Conservation (phyloP, 306 rosid species). For the Pyrus bretschneideri region DNA sequence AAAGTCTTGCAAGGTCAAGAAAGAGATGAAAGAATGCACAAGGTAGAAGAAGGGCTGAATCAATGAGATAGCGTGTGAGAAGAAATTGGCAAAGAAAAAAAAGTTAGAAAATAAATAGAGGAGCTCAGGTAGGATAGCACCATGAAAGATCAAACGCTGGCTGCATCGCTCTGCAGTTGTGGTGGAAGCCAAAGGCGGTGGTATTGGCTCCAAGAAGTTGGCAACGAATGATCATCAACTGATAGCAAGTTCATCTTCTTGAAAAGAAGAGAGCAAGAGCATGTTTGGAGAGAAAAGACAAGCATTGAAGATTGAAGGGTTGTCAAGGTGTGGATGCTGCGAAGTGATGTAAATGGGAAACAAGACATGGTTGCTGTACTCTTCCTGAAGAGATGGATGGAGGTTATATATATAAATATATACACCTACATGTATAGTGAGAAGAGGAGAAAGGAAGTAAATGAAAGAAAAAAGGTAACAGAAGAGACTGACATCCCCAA, state of each 20-base stretch:
- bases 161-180: constrained; percentile 5
- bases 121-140: constrained; percentile 76
- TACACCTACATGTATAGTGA: background rate
- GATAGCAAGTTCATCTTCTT: background rate
- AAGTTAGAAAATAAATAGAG: accelerated
- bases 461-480: constrained; percentile 1
- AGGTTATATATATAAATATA: constrained; percentile 21
- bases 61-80: background rate
- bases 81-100: background rate
- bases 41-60: background rate
- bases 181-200: constrained; percentile 10
- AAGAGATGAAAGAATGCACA: background rate
- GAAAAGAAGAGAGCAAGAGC: constrained; percentile 10
- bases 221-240: background rate
- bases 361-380: constrained; percentile 7
- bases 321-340: background rate
- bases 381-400: constrained; percentile 23
- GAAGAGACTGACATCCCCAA: constrained; percentile 43
- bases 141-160: constrained; percentile 5
- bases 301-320: background rate
- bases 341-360: constrained; percentile 44
- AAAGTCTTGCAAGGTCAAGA: constrained; percentile 95
- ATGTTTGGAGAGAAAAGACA: constrained; percentile 35
- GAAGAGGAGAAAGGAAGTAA: constrained; percentile 4
- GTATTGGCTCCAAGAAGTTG: constrained; percentile 1